Conservation (phyloP, 2,329 filamentous ascomycete species). For the Alternaria infectoria region DNA sequence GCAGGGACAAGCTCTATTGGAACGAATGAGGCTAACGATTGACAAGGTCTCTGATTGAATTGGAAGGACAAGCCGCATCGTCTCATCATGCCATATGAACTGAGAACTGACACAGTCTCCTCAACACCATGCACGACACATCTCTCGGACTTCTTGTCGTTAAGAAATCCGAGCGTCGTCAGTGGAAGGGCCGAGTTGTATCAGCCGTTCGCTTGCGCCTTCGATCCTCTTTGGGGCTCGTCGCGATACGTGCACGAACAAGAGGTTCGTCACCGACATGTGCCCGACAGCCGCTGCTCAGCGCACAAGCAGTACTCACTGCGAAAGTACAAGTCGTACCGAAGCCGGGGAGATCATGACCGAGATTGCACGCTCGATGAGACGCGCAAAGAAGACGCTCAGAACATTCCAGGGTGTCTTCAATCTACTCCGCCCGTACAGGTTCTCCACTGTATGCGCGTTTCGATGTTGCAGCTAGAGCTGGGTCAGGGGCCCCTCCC, state of each 20-base stretch:
- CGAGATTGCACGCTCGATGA: constrained; percentile 6
- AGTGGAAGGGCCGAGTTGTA: constrained; percentile 5
- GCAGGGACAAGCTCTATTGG: not conserved
- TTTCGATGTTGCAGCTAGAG: constrained; percentile 11
- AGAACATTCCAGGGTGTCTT: not conserved
- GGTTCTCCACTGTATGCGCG: not conserved
- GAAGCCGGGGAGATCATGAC: not conserved
- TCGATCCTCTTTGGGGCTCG: not conserved
- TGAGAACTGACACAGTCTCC: not conserved
- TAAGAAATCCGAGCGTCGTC: not conserved
- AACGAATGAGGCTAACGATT: not conserved
- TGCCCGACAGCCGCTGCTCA: not conserved
- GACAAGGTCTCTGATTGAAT: not conserved
- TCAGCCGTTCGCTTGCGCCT: not conserved
- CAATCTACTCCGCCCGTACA: not conserved
- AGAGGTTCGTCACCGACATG: not conserved
- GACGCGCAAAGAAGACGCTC: constrained; percentile 3
- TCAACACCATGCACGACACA: not conserved
- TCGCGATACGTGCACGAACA: not conserved
- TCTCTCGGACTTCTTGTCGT: not conserved
- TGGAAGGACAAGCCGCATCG: not conserved
- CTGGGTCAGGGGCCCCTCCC: constrained; percentile 5
- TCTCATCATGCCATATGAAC: not conserved
- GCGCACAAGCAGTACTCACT: not conserved
- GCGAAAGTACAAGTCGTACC: not conserved